Conservation (phyloP, 108 stramenopile species). For the Cyclotella baltica region DNA sequence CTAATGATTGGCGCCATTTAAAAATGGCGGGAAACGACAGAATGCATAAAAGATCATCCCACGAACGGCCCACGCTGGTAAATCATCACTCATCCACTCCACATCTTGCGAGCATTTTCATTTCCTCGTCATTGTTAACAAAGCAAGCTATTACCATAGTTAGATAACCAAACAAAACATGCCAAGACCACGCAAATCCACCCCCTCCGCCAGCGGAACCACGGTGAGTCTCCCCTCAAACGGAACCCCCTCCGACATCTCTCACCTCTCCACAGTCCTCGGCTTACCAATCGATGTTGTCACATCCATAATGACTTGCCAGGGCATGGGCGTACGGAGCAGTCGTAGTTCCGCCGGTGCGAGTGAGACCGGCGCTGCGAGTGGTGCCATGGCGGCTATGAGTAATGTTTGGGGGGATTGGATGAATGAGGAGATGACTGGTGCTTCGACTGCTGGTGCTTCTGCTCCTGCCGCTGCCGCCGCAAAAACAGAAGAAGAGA, state of each 20-base stretch:
- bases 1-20: no score
- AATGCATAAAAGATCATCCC: no score
- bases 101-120: no score
- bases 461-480: slow-evolving; percentile 5
- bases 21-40: no score
- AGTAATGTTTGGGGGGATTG: slow-evolving; percentile 88
- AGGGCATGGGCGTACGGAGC: slow-evolving; percentile 69
- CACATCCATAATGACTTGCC: slow-evolving; percentile 73
- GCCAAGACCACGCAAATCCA: slow-evolving; percentile 8
- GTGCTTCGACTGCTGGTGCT: background rate
- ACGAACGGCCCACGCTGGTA: no score
- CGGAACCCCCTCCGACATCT: slow-evolving; percentile 23
- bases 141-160: no score
- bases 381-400: slow-evolving; percentile 47
- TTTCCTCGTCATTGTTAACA: no score
- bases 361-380: slow-evolving; percentile 26
- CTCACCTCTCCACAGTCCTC: slow-evolving; percentile 8
- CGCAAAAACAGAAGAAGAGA: background rate
- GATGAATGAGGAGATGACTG: slow-evolving; percentile 76
- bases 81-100: no score
- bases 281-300: slow-evolving; percentile 64
- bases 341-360: slow-evolving; percentile 16
- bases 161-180: no score
- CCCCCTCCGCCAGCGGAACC: background rate
- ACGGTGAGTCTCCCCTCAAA: slow-evolving; percentile 29